These are phyloP conservation scores for Antonospora locustae DNA, from an alignment of 371 early-diverging fungal species.

Conservation along the genomic window DNA sequence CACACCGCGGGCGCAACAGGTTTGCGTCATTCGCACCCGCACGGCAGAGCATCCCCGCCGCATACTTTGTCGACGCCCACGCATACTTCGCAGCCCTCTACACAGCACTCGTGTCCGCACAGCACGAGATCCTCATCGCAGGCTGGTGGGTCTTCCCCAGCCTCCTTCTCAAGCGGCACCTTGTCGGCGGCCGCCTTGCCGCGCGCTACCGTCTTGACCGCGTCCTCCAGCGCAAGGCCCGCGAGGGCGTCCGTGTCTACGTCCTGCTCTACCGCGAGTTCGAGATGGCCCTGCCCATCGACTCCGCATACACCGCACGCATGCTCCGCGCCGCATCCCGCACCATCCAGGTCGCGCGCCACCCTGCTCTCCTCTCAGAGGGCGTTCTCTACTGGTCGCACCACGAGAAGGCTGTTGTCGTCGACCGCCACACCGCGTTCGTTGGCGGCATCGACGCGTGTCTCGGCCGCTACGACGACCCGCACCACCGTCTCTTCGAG, in stretches of 20 bases:
- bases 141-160: conserved; percentile 65
- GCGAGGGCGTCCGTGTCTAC: conserved; percentile 70
- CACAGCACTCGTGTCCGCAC: conserved; percentile 63
- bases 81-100: conserved; percentile 67
- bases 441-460: conserved; percentile 77
- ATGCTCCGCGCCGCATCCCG: conserved; percentile 63
- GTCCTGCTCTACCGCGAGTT: conserved; percentile 75
- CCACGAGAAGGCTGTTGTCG: conserved; percentile 70
- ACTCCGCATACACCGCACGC: conserved; percentile 66
- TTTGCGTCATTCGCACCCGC: conserved; percentile 67
- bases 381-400: conserved; percentile 57
- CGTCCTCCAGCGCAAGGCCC: conserved; percentile 65
- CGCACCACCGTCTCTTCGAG: conserved; percentile 63
- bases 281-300: conserved; percentile 62
- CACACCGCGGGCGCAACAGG: conserved; percentile 26
- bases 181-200: conserved; percentile 56
- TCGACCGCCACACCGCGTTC: conserved; percentile 68
- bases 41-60: conserved; percentile 59
- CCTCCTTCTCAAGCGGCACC: conserved; percentile 64
- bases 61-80: conserved; percentile 66
- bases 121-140: conserved; percentile 63
- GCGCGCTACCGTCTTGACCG: conserved; percentile 66
- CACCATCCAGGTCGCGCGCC: conserved; percentile 60
- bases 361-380: conserved; percentile 57
- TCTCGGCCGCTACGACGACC: conserved; percentile 72